Base-by-base conservation (phyloP, 2,329 filamentous ascomycete species). In the Xylariomycetidae sp. region DNA sequence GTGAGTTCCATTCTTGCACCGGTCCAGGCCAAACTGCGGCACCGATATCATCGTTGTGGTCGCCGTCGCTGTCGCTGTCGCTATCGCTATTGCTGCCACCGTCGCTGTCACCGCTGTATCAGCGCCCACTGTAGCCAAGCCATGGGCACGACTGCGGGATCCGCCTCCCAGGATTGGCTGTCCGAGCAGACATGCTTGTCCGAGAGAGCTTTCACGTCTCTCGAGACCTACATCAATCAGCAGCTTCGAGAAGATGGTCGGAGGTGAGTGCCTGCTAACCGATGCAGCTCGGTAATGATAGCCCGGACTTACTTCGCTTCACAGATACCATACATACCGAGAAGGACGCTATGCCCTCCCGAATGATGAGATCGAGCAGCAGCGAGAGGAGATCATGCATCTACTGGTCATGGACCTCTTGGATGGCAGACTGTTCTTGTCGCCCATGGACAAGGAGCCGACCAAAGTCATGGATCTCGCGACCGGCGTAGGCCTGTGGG, bases 301-400 rank as follows among this genome's bases (percentile, higher is more conserved):
- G 24, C 24, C 32, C 5, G 5, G 4, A 24, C 37, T 44, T 20
- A 44, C 30, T n/a, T 19, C 8, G 19, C 24, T 27, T 12, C 28
- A 15, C 25, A 48, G 60, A 31, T 64, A 60, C 37, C 60, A 63
- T 34, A 51, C 55, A 13, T 61, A 53, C 38, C 53, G 49, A 31
- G 52, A 53, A 19, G 52, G 53, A 4, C 50, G 50, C 25, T 61
- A 61, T 37, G 50, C 54, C 5, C 48, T 63, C 26, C 61, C 61
- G 22, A 64, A 63, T 48, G 61, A 63, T 44, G 60, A 63, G 43
- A 42, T 48, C 6, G 60, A 64, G 50, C 57, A 63, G 52, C 56
- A 60, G 40, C 54, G 61, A 17, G 61, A 63, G 43, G 60, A 63
- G 32, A 55, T 63, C 48, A 61, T 63, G 48, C 60, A 63, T 42